phyloP scores from a whole-genome alignment of 257 asterid species.

The Solanum boliviense region DNA sequence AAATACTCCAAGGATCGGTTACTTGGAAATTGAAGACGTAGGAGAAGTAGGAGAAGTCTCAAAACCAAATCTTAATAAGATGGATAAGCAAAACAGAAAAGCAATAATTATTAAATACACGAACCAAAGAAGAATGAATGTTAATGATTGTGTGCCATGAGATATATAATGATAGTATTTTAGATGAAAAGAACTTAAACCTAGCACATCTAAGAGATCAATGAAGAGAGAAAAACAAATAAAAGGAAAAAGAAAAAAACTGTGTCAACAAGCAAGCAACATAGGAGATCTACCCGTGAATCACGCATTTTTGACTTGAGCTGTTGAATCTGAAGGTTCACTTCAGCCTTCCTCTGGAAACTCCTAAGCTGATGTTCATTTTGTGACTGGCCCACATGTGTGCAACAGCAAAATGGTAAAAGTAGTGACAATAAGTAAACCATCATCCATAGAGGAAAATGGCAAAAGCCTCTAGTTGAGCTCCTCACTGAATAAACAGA shows the following conservation, averaged over 20 bases:
- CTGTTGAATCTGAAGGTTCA: conserved; percentile 89
- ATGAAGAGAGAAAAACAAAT: neutral
- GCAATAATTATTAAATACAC: neutral
- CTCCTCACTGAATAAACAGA: neutral
- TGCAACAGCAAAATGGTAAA: neutral
- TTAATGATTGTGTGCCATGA: neutral
- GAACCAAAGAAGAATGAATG: neutral
- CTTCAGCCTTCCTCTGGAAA: conserved; percentile 93
- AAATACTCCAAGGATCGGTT: neutral
- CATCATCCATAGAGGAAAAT: neutral
- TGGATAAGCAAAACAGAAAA: neutral
- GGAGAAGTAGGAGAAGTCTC: neutral
- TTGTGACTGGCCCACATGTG: conserved; percentile 48
- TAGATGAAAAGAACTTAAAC: neutral
- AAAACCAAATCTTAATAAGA: neutral
- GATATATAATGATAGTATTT: neutral
- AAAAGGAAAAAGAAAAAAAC: neutral
- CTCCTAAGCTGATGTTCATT: conserved; percentile 67
- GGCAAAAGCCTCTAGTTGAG: neutral
- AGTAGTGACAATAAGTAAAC: neutral
- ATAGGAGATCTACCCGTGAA: conserved; percentile 47
- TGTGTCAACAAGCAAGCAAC: neutral
- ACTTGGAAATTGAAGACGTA: neutral
- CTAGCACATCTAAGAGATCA: neutral
- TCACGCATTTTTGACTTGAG: conserved; percentile 88